These are phyloP conservation scores for Trichoderma semiorbis DNA, from an alignment of 2,329 filamentous ascomycete genomes.

Conservation along the genomic window DNA sequence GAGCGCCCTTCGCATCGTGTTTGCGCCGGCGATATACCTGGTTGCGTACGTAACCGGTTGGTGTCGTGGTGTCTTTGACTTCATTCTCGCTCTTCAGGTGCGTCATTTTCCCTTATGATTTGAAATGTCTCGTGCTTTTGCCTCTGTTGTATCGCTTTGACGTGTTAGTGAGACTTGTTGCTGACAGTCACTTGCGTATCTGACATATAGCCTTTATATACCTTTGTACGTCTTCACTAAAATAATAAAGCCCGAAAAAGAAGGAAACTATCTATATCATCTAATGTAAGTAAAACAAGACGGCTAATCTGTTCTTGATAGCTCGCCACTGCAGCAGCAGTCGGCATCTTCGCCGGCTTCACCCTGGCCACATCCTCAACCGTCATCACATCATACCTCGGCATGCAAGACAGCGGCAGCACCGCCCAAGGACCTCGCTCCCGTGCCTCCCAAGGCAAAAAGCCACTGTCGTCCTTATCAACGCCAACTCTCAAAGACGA, in stretches of 20 bases:
- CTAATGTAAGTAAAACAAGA: background rate
- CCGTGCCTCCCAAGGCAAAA: slow-evolving; percentile 18
- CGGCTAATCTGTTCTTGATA: slow-evolving; percentile 23
- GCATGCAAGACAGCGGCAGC: slow-evolving; percentile 33
- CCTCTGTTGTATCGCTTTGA: background rate
- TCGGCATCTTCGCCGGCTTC: slow-evolving; percentile 63
- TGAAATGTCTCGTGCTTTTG: background rate
- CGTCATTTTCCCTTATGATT: slow-evolving; percentile 5
- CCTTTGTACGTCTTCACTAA: slow-evolving; percentile 33
- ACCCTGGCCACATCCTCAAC: slow-evolving; percentile 55
- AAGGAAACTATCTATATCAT: slow-evolving; percentile 19
- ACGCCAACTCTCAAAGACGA: slow-evolving; percentile 21
- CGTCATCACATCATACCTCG: slow-evolving; percentile 50
- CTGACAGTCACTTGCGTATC: background rate
- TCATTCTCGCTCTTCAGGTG: slow-evolving; percentile 37
- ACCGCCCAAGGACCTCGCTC: background rate
- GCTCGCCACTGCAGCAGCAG: slow-evolving; percentile 62
- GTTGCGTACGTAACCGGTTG: slow-evolving; percentile 28
- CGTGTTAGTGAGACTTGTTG: background rate
- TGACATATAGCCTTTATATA: slow-evolving; percentile 39
- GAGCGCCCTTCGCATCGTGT: slow-evolving; percentile 29
- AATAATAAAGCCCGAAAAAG: background rate
- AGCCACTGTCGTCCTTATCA: slow-evolving; percentile 18
- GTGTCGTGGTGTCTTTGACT: slow-evolving; percentile 25
- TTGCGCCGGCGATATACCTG: slow-evolving; percentile 38